Conservation (phyloP, 2,329 filamentous ascomycete species). For the Aaosphaeria pasadenensis region DNA sequence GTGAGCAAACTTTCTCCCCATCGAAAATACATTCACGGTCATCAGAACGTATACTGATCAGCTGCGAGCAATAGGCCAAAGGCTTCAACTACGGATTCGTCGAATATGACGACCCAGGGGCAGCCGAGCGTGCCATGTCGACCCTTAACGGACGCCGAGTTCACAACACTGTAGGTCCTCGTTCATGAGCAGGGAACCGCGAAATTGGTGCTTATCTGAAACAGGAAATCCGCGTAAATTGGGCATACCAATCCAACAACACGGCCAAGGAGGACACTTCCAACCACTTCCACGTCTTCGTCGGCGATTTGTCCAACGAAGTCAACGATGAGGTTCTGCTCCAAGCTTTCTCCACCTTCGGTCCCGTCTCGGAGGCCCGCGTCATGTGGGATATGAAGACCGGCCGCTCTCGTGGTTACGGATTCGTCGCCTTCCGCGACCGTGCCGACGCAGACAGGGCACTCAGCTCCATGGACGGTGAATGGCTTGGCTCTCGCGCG, state of each 20-base stretch:
- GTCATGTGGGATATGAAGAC: conserved; percentile 99
- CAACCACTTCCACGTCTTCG: conserved; percentile 98
- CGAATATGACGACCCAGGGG: conserved; percentile 96
- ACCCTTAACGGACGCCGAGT: conserved; percentile 94
- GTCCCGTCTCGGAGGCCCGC: conserved; percentile 91
- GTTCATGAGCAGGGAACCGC: conserved; percentile 2
- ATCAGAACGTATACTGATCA: not conserved
- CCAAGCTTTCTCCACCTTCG: conserved; percentile 94
- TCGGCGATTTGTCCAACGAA: conserved; percentile 95
- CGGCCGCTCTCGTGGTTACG: conserved; percentile 92
- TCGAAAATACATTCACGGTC: not conserved
- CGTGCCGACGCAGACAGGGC: conserved; percentile 93
- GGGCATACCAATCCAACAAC: conserved; percentile 97
- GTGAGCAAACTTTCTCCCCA: not conserved
- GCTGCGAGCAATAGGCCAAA: conserved; percentile 65
- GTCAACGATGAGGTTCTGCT: conserved; percentile 94
- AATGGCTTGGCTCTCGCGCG: conserved; percentile 96
- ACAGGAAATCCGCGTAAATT: conserved; percentile 98
- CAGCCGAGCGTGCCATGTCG: conserved; percentile 94
- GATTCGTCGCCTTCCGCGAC: conserved; percentile 96
- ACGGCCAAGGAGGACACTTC: conserved; percentile 95
- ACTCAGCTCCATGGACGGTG: conserved; percentile 95
- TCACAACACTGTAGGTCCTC: conserved; percentile 76
- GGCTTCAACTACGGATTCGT: conserved; percentile 99
- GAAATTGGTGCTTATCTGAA: conserved; percentile 17